These are phyloP conservation scores for Cryptosporidium viatorum DNA, from an alignment of 169 alveolate species.

Conservation along the genomic window DNA sequence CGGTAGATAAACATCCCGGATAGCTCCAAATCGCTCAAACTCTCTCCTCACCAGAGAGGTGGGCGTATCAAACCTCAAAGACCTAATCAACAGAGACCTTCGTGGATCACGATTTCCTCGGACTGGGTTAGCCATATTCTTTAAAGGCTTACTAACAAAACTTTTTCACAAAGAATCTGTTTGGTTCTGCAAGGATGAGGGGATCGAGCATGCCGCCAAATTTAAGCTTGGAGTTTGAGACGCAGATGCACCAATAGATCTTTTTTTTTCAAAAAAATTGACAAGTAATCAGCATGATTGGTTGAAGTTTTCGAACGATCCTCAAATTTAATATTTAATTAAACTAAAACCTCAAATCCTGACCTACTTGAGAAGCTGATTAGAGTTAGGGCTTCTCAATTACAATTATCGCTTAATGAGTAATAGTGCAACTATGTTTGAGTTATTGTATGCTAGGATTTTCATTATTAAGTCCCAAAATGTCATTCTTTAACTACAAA, in stretches of 20 bases:
- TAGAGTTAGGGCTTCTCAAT: no score
- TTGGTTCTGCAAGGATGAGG: background rate
- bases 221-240: background rate
- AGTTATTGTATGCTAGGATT: background rate
- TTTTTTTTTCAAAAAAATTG: background rate
- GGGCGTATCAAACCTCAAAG: conserved; percentile 85
- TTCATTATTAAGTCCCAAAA: background rate
- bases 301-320: background rate
- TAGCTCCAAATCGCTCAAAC: conserved; percentile 87
- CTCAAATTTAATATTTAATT: no score
- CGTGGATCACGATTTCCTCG: conserved; percentile 31
- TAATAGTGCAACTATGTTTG: background rate
- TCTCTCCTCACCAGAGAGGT: conserved; percentile 85
- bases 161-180: background rate
- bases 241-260: background rate
- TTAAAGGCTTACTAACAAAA: background rate
- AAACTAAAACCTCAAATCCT: background rate
- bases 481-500: background rate
- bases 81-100: conserved; percentile 81
- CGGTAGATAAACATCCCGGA: conserved; percentile 90
- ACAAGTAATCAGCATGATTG: background rate
- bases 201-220: background rate
- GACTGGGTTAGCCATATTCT: background rate
- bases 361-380: background rate
- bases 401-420: background rate